Conservation (phyloP, 495 filamentous ascomycete species). For the Penicillium daleae region DNA sequence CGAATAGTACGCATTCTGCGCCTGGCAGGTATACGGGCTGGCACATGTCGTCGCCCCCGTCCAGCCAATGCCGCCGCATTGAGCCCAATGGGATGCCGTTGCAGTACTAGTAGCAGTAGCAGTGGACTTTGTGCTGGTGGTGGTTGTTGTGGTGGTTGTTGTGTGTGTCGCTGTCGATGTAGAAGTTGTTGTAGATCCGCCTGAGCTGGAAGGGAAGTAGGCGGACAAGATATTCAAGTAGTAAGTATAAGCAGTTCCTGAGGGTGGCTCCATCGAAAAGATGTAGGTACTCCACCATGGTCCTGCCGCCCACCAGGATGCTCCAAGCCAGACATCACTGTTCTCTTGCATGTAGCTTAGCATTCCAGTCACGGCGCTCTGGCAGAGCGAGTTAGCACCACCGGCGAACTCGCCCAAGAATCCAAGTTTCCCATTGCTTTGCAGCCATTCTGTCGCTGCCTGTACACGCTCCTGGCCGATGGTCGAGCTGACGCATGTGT, state of each 20-base stretch:
- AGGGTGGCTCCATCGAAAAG: slow-evolving; percentile 6
- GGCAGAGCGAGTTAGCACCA: slow-evolving; percentile 66
- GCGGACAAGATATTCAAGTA: slow-evolving; percentile 2
- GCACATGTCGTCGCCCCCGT: slow-evolving; percentile 53
- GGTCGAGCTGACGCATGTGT: slow-evolving; percentile 61
- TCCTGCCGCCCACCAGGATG: slow-evolving; percentile 71
- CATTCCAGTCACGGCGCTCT: slow-evolving; percentile 66
- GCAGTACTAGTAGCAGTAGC: neutral
- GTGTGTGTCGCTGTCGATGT: neutral
- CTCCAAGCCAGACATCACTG: slow-evolving; percentile 72
- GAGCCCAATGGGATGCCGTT: slow-evolving; percentile 40
- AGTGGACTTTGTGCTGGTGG: slow-evolving; percentile 6
- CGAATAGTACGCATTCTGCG: slow-evolving; percentile 46
- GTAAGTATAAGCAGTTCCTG: slow-evolving; percentile 5
- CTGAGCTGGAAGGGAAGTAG: slow-evolving; percentile 6
- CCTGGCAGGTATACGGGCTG: slow-evolving; percentile 42
- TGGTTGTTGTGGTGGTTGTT: slow-evolving; percentile 1
- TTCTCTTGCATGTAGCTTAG: slow-evolving; percentile 60
- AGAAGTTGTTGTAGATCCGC: slow-evolving; percentile 6
- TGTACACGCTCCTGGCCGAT: slow-evolving; percentile 66
- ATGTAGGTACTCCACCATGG: slow-evolving; percentile 62
- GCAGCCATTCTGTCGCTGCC: slow-evolving; percentile 69
- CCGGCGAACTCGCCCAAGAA: slow-evolving; percentile 75
- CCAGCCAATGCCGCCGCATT: slow-evolving; percentile 55
- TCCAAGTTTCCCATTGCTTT: slow-evolving; percentile 65